phyloP scores from a whole-genome alignment of 164 flowering plant species.

The Protea cynaroides region DNA sequence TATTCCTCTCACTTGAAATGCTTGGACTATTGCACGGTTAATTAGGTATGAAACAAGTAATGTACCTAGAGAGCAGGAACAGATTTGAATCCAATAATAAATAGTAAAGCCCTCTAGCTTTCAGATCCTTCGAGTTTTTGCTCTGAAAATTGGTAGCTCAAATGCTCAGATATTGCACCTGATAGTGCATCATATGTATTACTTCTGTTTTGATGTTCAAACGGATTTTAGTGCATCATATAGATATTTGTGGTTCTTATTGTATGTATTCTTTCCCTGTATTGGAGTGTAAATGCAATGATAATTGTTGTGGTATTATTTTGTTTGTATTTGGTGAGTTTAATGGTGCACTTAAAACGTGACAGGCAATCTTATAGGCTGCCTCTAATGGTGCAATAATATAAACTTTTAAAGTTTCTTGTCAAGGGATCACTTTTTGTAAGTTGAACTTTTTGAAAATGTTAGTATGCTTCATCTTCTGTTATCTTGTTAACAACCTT shows the following conservation, averaged over 20 bases:
- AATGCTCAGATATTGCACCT: too few species aligned
- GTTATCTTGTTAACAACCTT: conserved; percentile 8
- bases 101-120: too few species aligned
- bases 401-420: conserved; percentile 23
- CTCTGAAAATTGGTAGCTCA: too few species aligned
- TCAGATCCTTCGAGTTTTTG: too few species aligned
- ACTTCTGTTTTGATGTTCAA: background rate
- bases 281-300: background rate
- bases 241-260: conserved; percentile 3
- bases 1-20: too few species aligned
- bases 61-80: too few species aligned
- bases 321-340: conserved; percentile 17
- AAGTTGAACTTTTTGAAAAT: conserved; percentile 23
- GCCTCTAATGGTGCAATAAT: conserved; percentile 31
- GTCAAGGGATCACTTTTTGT: conserved; percentile 27
- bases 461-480: conserved; percentile 4
- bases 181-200: too few species aligned
- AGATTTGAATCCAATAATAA: too few species aligned
- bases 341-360: conserved; percentile 27
- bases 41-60: too few species aligned
- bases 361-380: conserved; percentile 34
- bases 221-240: conserved; percentile 2
- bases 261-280: background rate
- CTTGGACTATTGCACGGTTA: too few species aligned
- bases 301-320: background rate